Base-by-base conservation (phyloP, 306 rosid species). In the Corylus avellana region DNA sequence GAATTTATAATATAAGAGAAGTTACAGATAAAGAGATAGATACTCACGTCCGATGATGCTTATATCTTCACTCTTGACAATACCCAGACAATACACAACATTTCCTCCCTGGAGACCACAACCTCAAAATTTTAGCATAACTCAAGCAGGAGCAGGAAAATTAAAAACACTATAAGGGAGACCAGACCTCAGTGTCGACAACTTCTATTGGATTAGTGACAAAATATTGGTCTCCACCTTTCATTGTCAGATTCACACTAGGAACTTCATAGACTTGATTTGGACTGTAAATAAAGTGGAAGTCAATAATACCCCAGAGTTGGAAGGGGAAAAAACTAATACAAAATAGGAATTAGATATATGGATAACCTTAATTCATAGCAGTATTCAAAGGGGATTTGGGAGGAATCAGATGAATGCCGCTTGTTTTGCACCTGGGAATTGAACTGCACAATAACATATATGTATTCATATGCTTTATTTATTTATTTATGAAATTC, bases 11-110 rank as follows among this genome's bases (percentile, higher is more conserved):
- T 32, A 25, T 46, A 66, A 72, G 74, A 35, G 76, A 68, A 48
- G n/a, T 17, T 58, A 73, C 14, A 37, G 12, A 72, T 51, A 46
- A 7, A 72, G 42, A 77, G 81, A 32, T 32, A 32, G 35, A 86
- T 78, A 81, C 99, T 93, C 75, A 96, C 98, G 98, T 85, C 99
- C 99, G 53, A 96, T 90, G 77, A 93, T 80, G 74, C 91, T 86
- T 57, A 95, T 69, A 72, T 79, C 75, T 69, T 56, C 72, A 76
- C 98, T 93, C 81, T 86, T 90, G 80, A 84, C 42, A 64, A 96
- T 32, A 20, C 84, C 97, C 74, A 93, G 77, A 73, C 99, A 96
- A 77, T 77, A 86, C 25, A 84, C 13, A 8, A 84, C 13, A 7
- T 0, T 0, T 78, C 72, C 80, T 62, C 55, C 82, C 98, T 94